phyloP scores from a whole-genome alignment of 495 filamentous ascomycete genomes.

The Rostrohypoxylon terebratum region DNA sequence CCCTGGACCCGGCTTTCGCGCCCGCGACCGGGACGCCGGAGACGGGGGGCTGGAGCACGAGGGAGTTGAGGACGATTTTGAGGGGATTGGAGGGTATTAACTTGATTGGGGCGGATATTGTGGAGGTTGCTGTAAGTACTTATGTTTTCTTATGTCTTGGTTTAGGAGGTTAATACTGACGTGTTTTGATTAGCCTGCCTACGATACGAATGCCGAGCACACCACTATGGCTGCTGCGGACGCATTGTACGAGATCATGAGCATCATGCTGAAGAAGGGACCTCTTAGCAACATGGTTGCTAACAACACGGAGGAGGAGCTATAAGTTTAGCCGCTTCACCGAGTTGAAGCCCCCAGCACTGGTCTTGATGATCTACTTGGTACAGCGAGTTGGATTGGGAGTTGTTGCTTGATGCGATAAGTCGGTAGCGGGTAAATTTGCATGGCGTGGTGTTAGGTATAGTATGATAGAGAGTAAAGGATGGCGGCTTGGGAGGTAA shows the following conservation, averaged over 20 bases:
- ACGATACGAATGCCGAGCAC: slow-evolving; percentile 87
- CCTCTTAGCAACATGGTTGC: slow-evolving; percentile 50
- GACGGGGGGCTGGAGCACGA: slow-evolving; percentile 79
- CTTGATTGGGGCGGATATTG: slow-evolving; percentile 81
- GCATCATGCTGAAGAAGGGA: slow-evolving; percentile 78
- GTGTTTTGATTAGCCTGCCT: slow-evolving; percentile 70
- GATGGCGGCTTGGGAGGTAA: neutral
- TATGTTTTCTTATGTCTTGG: neutral
- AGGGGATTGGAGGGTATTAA: slow-evolving; percentile 77
- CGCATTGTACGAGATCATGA: slow-evolving; percentile 86
- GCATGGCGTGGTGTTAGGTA: neutral
- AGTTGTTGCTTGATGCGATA: neutral
- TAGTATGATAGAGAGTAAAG: neutral
- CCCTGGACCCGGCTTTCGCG: slow-evolving; percentile 76
- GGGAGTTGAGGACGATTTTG: slow-evolving; percentile 78
- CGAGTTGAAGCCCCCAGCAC: neutral
- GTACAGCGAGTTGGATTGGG: neutral
- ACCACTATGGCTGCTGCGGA: slow-evolving; percentile 88
- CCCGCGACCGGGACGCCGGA: slow-evolving; percentile 83
- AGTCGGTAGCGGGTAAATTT: neutral
- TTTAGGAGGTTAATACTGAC: neutral
- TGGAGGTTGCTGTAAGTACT: slow-evolving; percentile 74
- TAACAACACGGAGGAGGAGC: slow-evolving; percentile 29
- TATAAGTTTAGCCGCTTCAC: slow-evolving; percentile 20
- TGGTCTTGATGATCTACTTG: neutral